phyloP scores from a whole-genome alignment of 495 filamentous ascomycete species.

The Astrocystis sublimbata region DNA sequence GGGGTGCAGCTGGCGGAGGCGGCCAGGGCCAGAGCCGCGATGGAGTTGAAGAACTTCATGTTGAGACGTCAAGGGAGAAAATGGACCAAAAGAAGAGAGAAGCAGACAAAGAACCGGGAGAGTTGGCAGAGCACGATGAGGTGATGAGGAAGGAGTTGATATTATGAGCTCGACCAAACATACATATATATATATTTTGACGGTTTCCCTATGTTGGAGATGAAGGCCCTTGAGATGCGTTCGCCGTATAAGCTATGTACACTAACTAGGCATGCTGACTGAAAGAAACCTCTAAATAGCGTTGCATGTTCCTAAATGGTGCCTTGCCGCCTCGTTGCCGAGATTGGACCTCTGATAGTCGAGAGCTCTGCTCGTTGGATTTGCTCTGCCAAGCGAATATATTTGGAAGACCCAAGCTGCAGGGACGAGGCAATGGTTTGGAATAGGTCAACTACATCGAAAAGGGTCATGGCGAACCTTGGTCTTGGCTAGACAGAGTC shows the following conservation, averaged over 20 bases:
- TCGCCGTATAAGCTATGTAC: not conserved
- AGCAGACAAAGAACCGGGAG: not conserved
- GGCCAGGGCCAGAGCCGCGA: not conserved
- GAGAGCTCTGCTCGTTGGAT: not conserved
- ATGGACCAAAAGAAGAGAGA: not conserved
- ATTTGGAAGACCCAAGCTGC: not conserved
- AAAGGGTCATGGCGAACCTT: not conserved
- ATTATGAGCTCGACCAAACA: not conserved
- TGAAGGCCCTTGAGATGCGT: not conserved
- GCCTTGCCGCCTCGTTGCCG: not conserved
- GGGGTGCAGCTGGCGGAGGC: not conserved
- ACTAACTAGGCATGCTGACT: constrained; percentile 2
- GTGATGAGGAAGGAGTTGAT: not conserved
- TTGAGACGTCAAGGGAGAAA: not conserved
- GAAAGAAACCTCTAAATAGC: not conserved
- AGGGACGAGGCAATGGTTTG: not conserved
- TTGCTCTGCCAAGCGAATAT: not conserved
- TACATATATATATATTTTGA: constrained; percentile 6
- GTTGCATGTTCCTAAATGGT: not conserved
- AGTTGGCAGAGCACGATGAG: not conserved
- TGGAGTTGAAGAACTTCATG: constrained; percentile 9
- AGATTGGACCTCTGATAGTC: not conserved
- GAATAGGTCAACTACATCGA: not conserved
- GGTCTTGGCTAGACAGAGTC: not conserved
- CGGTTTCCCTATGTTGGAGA: not conserved